These are phyloP conservation scores for Claviceps maximensis DNA, from an alignment of 2,329 filamentous ascomycete species.

Conservation along the genomic window DNA sequence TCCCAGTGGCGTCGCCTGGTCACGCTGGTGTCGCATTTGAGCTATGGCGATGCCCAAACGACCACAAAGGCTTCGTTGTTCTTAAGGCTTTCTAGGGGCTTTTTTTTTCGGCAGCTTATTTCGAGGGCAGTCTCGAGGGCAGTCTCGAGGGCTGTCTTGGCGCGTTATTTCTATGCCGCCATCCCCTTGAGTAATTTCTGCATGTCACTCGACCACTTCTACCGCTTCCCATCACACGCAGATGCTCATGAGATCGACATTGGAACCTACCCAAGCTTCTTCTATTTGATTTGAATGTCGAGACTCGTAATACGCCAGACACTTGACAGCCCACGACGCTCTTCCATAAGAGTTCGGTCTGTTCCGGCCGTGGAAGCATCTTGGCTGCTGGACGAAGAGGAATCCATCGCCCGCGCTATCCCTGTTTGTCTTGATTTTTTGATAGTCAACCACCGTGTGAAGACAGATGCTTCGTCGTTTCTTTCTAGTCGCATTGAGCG, in stretches of 20 bases:
- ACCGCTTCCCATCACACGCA: background rate
- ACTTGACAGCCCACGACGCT: background rate
- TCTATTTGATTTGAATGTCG: background rate
- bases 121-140: no score
- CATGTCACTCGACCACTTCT: background rate
- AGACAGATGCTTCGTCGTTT: background rate
- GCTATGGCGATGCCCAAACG: no score
- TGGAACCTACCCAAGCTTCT: background rate
- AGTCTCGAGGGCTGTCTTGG: no score
- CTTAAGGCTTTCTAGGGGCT: no score
- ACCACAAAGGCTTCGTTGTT: no score
- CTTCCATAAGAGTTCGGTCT: background rate
- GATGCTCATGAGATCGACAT: background rate
- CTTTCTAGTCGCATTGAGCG: background rate
- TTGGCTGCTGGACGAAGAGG: background rate
- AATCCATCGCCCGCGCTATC: background rate
- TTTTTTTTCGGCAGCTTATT: no score
- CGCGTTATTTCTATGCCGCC: no score
- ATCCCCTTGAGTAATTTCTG: background rate
- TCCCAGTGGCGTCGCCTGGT: no score
- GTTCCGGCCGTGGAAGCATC: background rate
- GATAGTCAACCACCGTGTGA: background rate
- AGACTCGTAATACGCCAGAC: background rate
- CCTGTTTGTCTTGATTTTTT: no score
- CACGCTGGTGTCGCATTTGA: no score